Conservation (phyloP, 2,329 filamentous ascomycete species). For the Clonostachys rhizophaga region DNA sequence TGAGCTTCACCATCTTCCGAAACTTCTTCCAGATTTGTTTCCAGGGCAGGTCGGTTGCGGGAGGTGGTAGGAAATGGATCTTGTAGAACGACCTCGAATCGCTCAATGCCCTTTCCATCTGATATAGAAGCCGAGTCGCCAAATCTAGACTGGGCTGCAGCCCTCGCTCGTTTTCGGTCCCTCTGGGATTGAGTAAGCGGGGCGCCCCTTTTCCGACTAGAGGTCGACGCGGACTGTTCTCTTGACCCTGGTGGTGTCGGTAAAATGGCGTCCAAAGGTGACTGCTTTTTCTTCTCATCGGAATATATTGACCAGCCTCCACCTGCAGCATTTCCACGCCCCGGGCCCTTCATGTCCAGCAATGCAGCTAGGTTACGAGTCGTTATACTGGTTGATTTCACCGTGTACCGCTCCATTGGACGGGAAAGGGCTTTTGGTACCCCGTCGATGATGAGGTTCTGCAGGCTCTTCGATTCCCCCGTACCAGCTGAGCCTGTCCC, state of each 20-base stretch:
- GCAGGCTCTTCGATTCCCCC: constrained; percentile 58
- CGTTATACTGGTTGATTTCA: constrained; percentile 63
- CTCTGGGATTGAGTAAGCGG: constrained; percentile 18
- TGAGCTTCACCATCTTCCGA: constrained; percentile 4
- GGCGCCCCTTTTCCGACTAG: constrained; percentile 5
- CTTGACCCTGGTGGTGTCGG: constrained; percentile 29
- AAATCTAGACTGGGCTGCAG: constrained; percentile 66
- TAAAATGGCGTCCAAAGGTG: constrained; percentile 48
- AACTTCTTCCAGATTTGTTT: constrained; percentile 4
- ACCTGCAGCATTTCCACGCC: constrained; percentile 65
- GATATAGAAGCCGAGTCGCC: constrained; percentile 51
- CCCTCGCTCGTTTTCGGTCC: constrained; percentile 48
- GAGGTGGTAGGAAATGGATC: constrained; percentile 43
- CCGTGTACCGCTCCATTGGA: constrained; percentile 65
- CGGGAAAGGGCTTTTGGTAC: constrained; percentile 79
- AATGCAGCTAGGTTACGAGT: constrained; percentile 70
- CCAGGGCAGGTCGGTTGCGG: background rate
- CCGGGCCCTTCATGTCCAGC: constrained; percentile 63
- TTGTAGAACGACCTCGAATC: constrained; percentile 53
- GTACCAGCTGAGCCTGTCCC: constrained; percentile 30
- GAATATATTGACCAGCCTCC: constrained; percentile 80
- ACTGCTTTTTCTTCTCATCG: constrained; percentile 50
- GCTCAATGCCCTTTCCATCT: constrained; percentile 59
- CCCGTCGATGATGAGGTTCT: constrained; percentile 69
- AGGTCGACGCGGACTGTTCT: background rate